Percentiles rank a stretch among this genome's conserved stretches.
Conservation (phyloP, 305 asterid genomes). For the Withania somnifera region DNA sequence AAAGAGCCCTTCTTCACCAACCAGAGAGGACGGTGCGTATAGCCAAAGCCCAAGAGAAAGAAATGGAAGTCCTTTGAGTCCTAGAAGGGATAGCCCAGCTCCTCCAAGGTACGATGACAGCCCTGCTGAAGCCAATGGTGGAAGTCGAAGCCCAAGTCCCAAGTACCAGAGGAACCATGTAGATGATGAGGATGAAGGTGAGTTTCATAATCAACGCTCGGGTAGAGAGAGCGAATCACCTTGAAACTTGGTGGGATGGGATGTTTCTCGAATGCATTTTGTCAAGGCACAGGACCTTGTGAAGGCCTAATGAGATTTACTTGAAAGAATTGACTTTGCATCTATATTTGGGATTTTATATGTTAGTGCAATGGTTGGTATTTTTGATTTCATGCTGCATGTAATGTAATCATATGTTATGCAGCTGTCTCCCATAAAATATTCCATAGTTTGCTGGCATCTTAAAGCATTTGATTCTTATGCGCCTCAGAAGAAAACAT, state of each 20-base stretch:
- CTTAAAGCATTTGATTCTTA: too few relatives aligned
- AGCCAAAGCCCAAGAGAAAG: conserved; percentile 50
- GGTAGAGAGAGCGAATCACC: conserved; percentile 53
- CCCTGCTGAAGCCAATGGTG: conserved; percentile 47
- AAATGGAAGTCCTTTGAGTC: conserved; percentile 41
- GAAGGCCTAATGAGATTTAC: neutral
- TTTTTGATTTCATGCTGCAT: neutral
- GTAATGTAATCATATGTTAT: too few relatives aligned
- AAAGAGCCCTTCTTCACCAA: conserved; percentile 25
- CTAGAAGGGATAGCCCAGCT: conserved; percentile 12
- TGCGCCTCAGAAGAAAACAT: too few relatives aligned
- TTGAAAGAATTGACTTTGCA: neutral
- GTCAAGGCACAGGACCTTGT: neutral
- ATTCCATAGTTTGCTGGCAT: too few relatives aligned
- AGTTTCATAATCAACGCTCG: conserved; percentile 10
- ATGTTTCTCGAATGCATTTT: neutral
- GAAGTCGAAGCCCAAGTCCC: conserved; percentile 52
- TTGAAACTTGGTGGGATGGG: conserved; percentile 5
- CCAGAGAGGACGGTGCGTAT: conserved; percentile 32
- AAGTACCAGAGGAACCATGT: conserved; percentile 49
- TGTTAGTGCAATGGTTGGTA: neutral
- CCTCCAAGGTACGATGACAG: conserved; percentile 50
- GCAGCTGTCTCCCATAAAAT: too few relatives aligned
- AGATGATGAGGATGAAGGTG: conserved; percentile 33
- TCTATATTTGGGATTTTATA: neutral